phyloP scores from a whole-genome alignment of 495 filamentous ascomycete genomes.

The Penicillium longicatenatum region DNA sequence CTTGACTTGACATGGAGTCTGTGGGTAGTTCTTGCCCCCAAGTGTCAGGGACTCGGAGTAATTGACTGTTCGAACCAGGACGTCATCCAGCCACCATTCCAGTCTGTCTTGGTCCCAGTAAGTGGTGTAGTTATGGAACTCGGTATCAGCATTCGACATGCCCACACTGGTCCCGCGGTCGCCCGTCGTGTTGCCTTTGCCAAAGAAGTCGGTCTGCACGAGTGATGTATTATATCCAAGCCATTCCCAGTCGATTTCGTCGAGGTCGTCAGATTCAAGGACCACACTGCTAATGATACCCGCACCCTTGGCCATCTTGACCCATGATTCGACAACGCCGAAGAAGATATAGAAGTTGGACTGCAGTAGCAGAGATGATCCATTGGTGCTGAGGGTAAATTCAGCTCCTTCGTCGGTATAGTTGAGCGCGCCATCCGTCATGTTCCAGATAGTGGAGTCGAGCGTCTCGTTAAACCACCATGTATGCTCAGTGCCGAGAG shows the following conservation, averaged over 20 bases:
- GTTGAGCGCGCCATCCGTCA: constrained; percentile 57
- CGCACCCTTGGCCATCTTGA: constrained; percentile 68
- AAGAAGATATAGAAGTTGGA: constrained; percentile 85
- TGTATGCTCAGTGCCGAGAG: constrained; percentile 62
- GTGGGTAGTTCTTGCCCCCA: constrained; percentile 74
- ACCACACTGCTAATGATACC: constrained; percentile 85
- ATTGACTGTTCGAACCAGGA: constrained; percentile 65
- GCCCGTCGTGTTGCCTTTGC: constrained; percentile 75
- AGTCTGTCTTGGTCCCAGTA: constrained; percentile 79
- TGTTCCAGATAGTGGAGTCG: constrained; percentile 60
- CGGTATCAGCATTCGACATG: constrained; percentile 58
- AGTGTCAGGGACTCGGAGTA: constrained; percentile 49
- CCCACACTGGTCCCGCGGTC: constrained; percentile 69
- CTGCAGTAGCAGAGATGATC: constrained; percentile 70
- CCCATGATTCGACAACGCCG: constrained; percentile 70
- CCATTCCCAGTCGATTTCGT: constrained; percentile 91
- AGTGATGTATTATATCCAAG: constrained; percentile 54
- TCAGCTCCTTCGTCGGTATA: constrained; percentile 61
- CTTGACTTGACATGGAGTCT: constrained; percentile 83
- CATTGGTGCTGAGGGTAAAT: constrained; percentile 67
- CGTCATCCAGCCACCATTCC: constrained; percentile 79
- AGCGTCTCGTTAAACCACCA: constrained; percentile 63
- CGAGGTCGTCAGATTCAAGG: constrained; percentile 84
- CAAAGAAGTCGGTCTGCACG: constrained; percentile 92
- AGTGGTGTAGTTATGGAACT: constrained; percentile 87